A percentile compares a stretch with the other conserved stretches of the same genome.
These are phyloP conservation scores for Termitomyces sp. DNA, from an alignment of 768 basidiomycete species.

Conservation along the genomic window DNA sequence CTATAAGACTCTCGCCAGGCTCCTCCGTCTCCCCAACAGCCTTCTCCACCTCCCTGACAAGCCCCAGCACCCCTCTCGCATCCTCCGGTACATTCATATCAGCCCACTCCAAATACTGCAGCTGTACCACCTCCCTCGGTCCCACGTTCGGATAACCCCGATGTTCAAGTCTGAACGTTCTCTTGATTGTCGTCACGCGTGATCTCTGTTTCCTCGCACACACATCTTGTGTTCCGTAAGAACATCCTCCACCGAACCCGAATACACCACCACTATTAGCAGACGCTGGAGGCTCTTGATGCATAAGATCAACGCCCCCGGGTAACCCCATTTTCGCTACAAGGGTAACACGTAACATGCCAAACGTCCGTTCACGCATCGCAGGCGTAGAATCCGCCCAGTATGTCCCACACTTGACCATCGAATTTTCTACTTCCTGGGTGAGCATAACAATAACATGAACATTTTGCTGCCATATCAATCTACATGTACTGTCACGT, in stretches of 20 bases:
- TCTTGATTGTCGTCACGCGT: slow-evolving; percentile 35
- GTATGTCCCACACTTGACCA: slow-evolving; percentile 88
- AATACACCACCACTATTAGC: neutral
- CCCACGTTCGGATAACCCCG: slow-evolving; percentile 50
- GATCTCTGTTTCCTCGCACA: neutral
- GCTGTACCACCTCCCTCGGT: slow-evolving; percentile 69
- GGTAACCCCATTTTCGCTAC: slow-evolving; percentile 27
- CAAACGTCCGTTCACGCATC: slow-evolving; percentile 37
- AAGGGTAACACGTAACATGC: slow-evolving; percentile 58
- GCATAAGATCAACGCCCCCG: slow-evolving; percentile 11
- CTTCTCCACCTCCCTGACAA: slow-evolving; percentile 67
- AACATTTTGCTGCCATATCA: slow-evolving; percentile 93
- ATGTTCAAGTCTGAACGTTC: slow-evolving; percentile 67
- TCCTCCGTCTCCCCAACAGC: slow-evolving; percentile 30
- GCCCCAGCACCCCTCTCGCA: slow-evolving; percentile 63
- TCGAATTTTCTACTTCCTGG: slow-evolving; percentile 80
- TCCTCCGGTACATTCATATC: slow-evolving; percentile 94
- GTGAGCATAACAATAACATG: slow-evolving; percentile 97
- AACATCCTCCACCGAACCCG: neutral
- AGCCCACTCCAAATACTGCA: slow-evolving; percentile 95
- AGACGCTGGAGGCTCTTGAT: neutral
- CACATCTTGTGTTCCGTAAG: neutral
- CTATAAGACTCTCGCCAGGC: slow-evolving; percentile 6
- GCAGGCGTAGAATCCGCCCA: slow-evolving; percentile 51
- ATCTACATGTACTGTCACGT: slow-evolving; percentile 28